These are phyloP conservation scores for Protomyces arabidopsidicola DNA, from an alignment of 1,139 yeast species.

Conservation along the genomic window DNA sequence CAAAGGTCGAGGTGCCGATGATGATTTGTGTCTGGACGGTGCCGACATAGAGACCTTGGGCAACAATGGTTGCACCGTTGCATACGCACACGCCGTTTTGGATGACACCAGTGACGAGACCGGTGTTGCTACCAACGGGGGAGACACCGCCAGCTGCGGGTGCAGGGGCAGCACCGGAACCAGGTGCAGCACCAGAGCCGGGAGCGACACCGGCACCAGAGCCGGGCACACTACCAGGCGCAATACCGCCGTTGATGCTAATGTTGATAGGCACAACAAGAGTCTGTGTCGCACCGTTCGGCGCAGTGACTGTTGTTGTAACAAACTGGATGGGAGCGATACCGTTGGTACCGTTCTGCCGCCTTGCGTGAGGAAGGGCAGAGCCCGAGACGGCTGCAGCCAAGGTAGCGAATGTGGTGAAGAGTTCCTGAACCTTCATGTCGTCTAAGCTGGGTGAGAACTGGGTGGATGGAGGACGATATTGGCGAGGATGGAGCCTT, in stretches of 20 bases:
- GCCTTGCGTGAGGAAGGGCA: not conserved
- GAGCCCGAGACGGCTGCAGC: constrained; percentile 6
- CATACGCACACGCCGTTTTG: constrained; percentile 10
- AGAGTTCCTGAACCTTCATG: constrained; percentile 19
- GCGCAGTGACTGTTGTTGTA: not conserved
- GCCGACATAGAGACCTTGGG: constrained; percentile 18
- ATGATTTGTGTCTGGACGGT: constrained; percentile 9
- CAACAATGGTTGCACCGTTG: constrained; percentile 20
- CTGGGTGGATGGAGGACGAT: not conserved
- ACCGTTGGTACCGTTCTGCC: constrained; percentile 3
- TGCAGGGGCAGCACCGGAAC: not conserved
- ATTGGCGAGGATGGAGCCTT: not conserved
- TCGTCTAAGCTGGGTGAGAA: not conserved
- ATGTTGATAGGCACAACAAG: constrained; percentile 15
- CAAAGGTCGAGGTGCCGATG: constrained; percentile 10
- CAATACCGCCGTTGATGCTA: not conserved
- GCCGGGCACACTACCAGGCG: constrained; percentile 20
- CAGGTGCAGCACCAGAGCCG: constrained; percentile 1
- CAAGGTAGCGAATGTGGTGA: constrained; percentile 26
- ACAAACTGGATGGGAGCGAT: not conserved
- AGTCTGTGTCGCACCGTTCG: constrained; percentile 12
- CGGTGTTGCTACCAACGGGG: not conserved
- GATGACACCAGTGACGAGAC: not conserved
- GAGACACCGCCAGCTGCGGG: not conserved
- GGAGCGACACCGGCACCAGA: constrained; percentile 14